Conservation (phyloP, 2,329 filamentous ascomycete species). For the Alternaria brassicae region DNA sequence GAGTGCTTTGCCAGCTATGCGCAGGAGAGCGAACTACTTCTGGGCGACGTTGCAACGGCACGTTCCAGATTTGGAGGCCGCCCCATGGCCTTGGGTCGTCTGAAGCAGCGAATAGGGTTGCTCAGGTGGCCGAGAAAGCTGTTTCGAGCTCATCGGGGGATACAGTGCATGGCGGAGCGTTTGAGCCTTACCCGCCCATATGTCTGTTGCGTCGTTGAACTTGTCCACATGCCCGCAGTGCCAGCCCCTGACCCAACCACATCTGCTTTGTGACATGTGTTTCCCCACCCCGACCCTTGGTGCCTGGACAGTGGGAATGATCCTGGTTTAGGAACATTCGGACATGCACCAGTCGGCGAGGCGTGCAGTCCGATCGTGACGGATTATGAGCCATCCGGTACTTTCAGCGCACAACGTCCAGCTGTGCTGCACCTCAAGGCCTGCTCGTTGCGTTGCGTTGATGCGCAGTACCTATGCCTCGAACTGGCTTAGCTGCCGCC, state of each 20-base stretch:
- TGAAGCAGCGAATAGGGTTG: slow-evolving; percentile 19
- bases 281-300: slow-evolving; percentile 19
- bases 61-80: slow-evolving; percentile 24
- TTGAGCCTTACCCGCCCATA: slow-evolving; percentile 20
- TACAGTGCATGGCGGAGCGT: slow-evolving; percentile 38
- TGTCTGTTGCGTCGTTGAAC: slow-evolving; percentile 8
- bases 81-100: slow-evolving; percentile 19
- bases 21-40: slow-evolving; percentile 19
- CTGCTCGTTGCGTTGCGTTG: slow-evolving; percentile 16
- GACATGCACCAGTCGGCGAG: slow-evolving; percentile 21
- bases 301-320: slow-evolving; percentile 21
- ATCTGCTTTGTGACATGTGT: too few species aligned
- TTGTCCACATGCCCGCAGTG: too few species aligned
- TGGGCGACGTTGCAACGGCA: slow-evolving; percentile 37
- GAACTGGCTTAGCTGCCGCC: slow-evolving; percentile 33
- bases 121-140: slow-evolving; percentile 2
- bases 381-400: slow-evolving; percentile 8
- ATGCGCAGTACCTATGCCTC: slow-evolving; percentile 26
- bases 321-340: slow-evolving; percentile 10
- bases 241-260: too few species aligned
- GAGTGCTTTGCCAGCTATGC: slow-evolving; percentile 14
- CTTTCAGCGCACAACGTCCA: slow-evolving; percentile 22
- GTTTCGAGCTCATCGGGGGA: slow-evolving; percentile 19
- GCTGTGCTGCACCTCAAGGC: slow-evolving; percentile 21
- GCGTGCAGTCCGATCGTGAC: slow-evolving; percentile 13